Percentiles rank a stretch among this genome's conserved stretches.
Conservation (phyloP, 2,329 filamentous ascomycete genomes). For the Ophiocordyceps camponoti-rufipedis region DNA sequence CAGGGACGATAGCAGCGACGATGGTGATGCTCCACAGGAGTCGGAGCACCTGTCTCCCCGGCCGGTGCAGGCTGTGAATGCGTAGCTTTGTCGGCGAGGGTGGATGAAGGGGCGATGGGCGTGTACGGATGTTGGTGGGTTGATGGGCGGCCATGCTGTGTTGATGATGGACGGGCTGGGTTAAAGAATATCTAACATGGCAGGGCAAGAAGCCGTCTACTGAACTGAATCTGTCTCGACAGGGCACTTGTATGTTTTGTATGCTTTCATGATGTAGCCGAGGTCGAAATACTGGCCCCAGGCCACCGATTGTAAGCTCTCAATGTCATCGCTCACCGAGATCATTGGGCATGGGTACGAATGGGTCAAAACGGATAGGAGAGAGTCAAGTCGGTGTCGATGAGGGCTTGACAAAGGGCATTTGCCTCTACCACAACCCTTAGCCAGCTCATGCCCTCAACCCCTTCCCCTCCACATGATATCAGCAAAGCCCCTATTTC, state of each 20-base stretch:
- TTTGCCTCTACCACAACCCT: too few species aligned
- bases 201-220: neutral
- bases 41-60: slow-evolving; percentile 11
- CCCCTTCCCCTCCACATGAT: too few species aligned
- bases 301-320: too few species aligned
- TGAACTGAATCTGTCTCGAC: neutral
- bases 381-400: too few species aligned
- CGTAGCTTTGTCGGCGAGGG: slow-evolving; percentile 4
- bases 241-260: neutral
- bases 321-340: too few species aligned
- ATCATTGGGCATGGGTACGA: too few species aligned
- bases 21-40: slow-evolving; percentile 10
- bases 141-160: neutral
- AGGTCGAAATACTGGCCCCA: neutral
- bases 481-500: slow-evolving; percentile 19
- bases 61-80: slow-evolving; percentile 14
- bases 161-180: neutral
- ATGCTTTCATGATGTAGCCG: neutral
- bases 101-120: neutral
- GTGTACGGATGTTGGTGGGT: neutral
- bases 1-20: neutral
- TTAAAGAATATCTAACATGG: neutral
- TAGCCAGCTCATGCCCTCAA: too few species aligned
- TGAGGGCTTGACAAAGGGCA: too few species aligned
- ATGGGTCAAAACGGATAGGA: too few species aligned